These are phyloP conservation scores for Fusarium floridanum DNA, from an alignment of 2,329 filamentous ascomycete species.

Conservation along the genomic window DNA sequence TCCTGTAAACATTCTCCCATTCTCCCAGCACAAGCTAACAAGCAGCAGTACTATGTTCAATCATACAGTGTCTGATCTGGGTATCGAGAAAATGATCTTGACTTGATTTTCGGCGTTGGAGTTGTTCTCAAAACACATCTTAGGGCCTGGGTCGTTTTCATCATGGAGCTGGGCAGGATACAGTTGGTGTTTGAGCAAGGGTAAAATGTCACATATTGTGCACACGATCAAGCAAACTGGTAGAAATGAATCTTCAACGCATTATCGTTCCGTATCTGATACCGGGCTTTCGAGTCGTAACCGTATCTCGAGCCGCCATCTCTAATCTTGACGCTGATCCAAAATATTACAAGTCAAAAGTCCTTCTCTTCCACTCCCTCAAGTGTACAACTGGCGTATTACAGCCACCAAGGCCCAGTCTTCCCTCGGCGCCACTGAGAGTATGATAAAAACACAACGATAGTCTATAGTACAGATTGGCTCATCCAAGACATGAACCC, in stretches of 20 bases:
- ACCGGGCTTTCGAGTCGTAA: conserved; percentile 19
- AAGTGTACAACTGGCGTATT: conserved; percentile 31
- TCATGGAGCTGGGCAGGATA: conserved; percentile 21
- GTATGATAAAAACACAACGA: conserved; percentile 37
- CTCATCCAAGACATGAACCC: conserved; percentile 34
- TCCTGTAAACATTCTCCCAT: conserved; percentile 8
- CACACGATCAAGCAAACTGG: neutral
- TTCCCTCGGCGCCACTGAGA: conserved; percentile 14
- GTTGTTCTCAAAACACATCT: conserved; percentile 3
- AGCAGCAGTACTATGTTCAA: conserved; percentile 57
- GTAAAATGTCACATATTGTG: neutral
- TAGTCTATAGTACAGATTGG: conserved; percentile 43
- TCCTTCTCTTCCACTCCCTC: conserved; percentile 24
- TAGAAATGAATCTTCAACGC: conserved; percentile 28
- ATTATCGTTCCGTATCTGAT: conserved; percentile 35
- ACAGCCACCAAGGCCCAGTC: conserved; percentile 25
- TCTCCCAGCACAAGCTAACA: conserved; percentile 39
- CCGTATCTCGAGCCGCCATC: conserved; percentile 26
- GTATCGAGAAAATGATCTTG: neutral
- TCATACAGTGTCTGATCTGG: conserved; percentile 53
- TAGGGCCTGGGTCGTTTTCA: neutral
- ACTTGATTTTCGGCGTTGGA: conserved; percentile 25
- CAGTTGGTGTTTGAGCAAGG: neutral
- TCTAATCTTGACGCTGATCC: conserved; percentile 36
- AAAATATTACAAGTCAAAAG: conserved; percentile 38